Percentiles rank a stretch among this genome's conserved stretches.
Conservation (phyloP, 495 filamentous ascomycete species). For the Parachaetomium inaequale region DNA sequence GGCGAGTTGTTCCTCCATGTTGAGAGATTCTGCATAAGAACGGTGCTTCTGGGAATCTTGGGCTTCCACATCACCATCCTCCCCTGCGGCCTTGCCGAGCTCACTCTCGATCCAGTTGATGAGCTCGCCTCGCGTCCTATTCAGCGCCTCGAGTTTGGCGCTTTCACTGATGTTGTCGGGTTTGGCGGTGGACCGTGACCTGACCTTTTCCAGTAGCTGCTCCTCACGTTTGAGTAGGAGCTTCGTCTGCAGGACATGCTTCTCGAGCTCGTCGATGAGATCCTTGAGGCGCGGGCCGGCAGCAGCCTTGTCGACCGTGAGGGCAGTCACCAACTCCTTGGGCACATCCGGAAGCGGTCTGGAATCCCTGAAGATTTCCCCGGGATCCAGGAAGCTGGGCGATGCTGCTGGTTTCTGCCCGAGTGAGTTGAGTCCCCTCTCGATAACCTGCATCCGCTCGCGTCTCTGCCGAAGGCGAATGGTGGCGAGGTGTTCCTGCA, state of each 20-base stretch:
- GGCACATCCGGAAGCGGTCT: slow-evolving; percentile 47
- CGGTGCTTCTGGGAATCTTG: slow-evolving; percentile 28
- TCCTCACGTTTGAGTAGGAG: slow-evolving; percentile 60
- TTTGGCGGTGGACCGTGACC: slow-evolving; percentile 35
- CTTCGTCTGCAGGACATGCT: slow-evolving; percentile 61
- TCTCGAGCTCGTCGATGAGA: slow-evolving; percentile 59
- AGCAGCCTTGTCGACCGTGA: slow-evolving; percentile 33
- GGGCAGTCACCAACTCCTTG: slow-evolving; percentile 43
- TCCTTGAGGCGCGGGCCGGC: slow-evolving; percentile 41
- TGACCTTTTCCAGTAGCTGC: slow-evolving; percentile 56
- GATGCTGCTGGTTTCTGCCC: slow-evolving; percentile 53
- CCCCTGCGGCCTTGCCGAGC: slow-evolving; percentile 51
- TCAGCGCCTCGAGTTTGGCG: slow-evolving; percentile 48
- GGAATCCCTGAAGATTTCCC: slow-evolving; percentile 42
- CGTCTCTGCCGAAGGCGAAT: slow-evolving; percentile 52
- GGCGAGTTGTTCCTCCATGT: slow-evolving; percentile 46
- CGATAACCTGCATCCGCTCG: slow-evolving; percentile 48
- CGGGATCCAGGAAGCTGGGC: slow-evolving; percentile 46
- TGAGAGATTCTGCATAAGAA: slow-evolving; percentile 30
- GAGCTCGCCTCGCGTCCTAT: slow-evolving; percentile 57
- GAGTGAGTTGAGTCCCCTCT: slow-evolving; percentile 45
- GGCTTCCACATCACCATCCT: slow-evolving; percentile 39
- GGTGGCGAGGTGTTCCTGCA: slow-evolving; percentile 49
- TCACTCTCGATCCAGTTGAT: slow-evolving; percentile 72
- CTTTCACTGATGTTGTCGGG: slow-evolving; percentile 31